These are phyloP conservation scores for Amylostereum areolatum DNA, from an alignment of 1,284 basidiomycete genomes.

Conservation along the genomic window DNA sequence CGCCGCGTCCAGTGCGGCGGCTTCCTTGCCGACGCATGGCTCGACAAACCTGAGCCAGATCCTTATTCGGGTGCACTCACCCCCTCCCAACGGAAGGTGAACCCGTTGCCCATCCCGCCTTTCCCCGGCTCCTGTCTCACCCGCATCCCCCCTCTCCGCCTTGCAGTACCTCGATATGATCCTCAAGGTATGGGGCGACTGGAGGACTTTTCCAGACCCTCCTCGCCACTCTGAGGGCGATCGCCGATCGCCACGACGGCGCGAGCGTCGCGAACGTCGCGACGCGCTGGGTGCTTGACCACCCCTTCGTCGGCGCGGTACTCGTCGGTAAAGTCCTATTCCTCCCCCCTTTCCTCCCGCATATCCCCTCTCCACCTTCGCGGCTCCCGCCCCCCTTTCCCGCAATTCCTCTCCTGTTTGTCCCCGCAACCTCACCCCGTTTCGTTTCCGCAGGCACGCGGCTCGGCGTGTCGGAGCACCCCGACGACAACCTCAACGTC, in stretches of 20 bases:
- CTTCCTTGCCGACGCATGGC: constrained; percentile 74
- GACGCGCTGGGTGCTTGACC: constrained; percentile 77
- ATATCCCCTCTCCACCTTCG: too few relatives aligned
- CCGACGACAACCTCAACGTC: constrained; percentile 58
- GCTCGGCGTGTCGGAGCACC: constrained; percentile 71
- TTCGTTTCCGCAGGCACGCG: constrained; percentile 48
- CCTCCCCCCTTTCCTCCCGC: not conserved
- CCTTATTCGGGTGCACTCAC: constrained; percentile 56
- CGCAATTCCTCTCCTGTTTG: not conserved
- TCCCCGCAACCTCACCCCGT: not conserved
- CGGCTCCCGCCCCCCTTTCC: not conserved
- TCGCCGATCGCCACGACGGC: constrained; percentile 64
- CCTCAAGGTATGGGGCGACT: constrained; percentile 68
- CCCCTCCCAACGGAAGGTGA: constrained; percentile 76
- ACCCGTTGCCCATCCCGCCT: constrained; percentile 10
- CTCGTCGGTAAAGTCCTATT: constrained; percentile 53
- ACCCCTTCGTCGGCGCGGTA: constrained; percentile 70
- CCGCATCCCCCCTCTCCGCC: not conserved
- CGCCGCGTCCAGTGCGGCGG: constrained; percentile 60
- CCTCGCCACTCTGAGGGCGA: constrained; percentile 48
- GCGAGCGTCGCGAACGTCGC: constrained; percentile 73
- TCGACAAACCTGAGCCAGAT: constrained; percentile 63
- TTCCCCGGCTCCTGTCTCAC: too few relatives aligned
- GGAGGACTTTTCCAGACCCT: constrained; percentile 71
- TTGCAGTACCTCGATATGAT: constrained; percentile 77